A percentile compares a stretch with the other conserved stretches of the same genome.
These are phyloP conservation scores for Poa pratensis DNA, from an alignment of 176 grass and related monocot genomes.

Conservation along the genomic window DNA sequence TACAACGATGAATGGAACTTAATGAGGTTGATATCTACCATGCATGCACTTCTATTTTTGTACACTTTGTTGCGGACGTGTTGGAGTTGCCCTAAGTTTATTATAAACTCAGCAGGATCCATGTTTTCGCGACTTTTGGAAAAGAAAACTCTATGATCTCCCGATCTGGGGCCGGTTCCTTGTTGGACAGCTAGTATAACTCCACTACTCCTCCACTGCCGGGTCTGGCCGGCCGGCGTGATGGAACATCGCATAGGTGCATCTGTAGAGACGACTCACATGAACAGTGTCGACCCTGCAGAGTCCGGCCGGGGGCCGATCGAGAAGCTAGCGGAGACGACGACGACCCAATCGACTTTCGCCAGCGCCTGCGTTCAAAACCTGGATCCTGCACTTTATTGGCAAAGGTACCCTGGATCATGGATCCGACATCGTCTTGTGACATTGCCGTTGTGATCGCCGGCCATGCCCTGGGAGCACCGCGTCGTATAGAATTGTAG, in stretches of 20 bases:
- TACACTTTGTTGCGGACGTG: too few relatives aligned
- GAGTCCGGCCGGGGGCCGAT: neutral
- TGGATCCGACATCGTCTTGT: constrained; percentile 27
- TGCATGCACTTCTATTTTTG: too few relatives aligned
- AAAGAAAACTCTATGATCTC: neutral
- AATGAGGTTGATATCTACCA: too few relatives aligned
- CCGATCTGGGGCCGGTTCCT: neutral
- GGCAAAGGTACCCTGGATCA: neutral
- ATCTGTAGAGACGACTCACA: constrained; percentile 5
- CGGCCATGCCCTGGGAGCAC: neutral
- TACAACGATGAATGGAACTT: too few relatives aligned
- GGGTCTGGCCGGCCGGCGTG: neutral
- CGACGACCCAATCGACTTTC: constrained; percentile 1
- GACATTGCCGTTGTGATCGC: neutral
- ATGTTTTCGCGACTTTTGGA: too few relatives aligned
- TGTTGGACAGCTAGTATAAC: neutral
- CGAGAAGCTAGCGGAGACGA: neutral
- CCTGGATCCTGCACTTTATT: constrained; percentile 26
- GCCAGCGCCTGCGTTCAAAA: constrained; percentile 12
- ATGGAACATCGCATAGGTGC: constrained; percentile 10
- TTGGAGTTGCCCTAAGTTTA: too few relatives aligned
- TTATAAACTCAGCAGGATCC: too few relatives aligned
- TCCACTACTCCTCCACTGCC: neutral
- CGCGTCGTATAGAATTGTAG: constrained; percentile 10
- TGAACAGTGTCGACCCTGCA: neutral